Evolutionary conservation across 257 asterid genomes (phyloP), one percentile per base, ranked within the genome.

Genomic region (Asclepias syriaca): DNA sequence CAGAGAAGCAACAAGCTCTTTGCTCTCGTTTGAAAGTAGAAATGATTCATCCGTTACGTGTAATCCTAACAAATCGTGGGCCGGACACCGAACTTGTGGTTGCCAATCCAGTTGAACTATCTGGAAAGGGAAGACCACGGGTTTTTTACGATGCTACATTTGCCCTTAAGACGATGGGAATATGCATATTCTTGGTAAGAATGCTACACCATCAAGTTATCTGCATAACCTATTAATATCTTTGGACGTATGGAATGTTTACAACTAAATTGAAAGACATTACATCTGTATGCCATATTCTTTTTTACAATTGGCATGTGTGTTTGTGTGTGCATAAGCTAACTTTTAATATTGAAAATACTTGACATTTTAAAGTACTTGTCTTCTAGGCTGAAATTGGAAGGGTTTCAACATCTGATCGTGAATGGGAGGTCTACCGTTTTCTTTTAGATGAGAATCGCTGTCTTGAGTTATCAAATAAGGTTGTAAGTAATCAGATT

Each of bases 1-100:
- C 97, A 18, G 88, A 87, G 75, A 87, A 84, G 81, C 89, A 84
- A 82, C 90, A 89, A 0, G 81, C 84, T 13, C 66, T 93, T n/a
- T 87, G 93, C 81, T 85, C 86, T 10, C 77, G 82, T 67, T 77
- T 93, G 71, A 87, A 87, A 79, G 77, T 77, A 70, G 97, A 93
- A 82, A 77, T 93, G 87, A 92, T 93, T 84, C 95, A 93, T 53
- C 93, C 96, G 21, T 79, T 90, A 72, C 95, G 91, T 59, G 98
- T 90, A 66, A 81, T 86, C 29, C 81, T 93, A 72, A 75, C 88
- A 57, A 76, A 83, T 50, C 92, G 90, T 53, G 97, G 98, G 43
- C 96, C 96, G 53, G 96, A 93, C 73, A 78, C 95, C 9, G 95
- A 93, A 79, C 93, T 93, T 78, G 68, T 90, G 83, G 90, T 89